phyloP scores from a whole-genome alignment of 2,329 filamentous ascomycete genomes.

The Trichophyton mentagrophytes region DNA sequence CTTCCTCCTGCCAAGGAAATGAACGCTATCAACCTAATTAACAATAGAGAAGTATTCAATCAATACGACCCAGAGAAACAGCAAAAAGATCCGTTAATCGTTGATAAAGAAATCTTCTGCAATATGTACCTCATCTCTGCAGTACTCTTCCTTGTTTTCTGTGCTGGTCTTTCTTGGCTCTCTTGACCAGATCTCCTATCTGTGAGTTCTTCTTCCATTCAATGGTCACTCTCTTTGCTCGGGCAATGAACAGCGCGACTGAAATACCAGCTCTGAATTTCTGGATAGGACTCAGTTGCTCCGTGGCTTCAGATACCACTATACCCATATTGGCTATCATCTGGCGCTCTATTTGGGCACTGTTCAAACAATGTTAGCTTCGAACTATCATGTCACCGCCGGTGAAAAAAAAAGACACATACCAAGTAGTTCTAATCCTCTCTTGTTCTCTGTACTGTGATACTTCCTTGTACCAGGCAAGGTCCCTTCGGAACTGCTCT shows the following conservation, averaged over 20 bases:
- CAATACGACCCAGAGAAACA: background rate
- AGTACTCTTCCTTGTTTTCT: slow-evolving; percentile 28
- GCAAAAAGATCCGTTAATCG: background rate
- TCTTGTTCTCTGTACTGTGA: slow-evolving; percentile 63
- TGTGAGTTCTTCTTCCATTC: slow-evolving; percentile 35
- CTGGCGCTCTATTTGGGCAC: slow-evolving; percentile 81
- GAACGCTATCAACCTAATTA: background rate
- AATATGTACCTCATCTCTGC: background rate
- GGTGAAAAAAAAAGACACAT: slow-evolving; percentile 33
- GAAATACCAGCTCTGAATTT: slow-evolving; percentile 33
- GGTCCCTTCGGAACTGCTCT: slow-evolving; percentile 62
- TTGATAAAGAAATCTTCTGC: background rate
- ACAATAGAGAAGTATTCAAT: background rate
- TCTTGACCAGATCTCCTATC: slow-evolving; percentile 32
- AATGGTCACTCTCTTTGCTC: slow-evolving; percentile 34
- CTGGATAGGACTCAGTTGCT: slow-evolving; percentile 23
- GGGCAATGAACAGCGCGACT: slow-evolving; percentile 32
- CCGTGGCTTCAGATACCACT: slow-evolving; percentile 27
- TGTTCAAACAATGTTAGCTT: slow-evolving; percentile 29
- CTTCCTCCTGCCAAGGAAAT: background rate
- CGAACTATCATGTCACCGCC: background rate
- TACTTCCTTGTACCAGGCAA: slow-evolving; percentile 77
- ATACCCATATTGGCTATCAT: slow-evolving; percentile 76
- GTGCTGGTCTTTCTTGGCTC: slow-evolving; percentile 22
- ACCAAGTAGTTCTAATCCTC: slow-evolving; percentile 55